Percentiles rank a stretch among this genome's conserved stretches.
Evolutionary conservation across 805 yeast species (phyloP).

Genomic region (Jamesozyma lodderae): DNA sequence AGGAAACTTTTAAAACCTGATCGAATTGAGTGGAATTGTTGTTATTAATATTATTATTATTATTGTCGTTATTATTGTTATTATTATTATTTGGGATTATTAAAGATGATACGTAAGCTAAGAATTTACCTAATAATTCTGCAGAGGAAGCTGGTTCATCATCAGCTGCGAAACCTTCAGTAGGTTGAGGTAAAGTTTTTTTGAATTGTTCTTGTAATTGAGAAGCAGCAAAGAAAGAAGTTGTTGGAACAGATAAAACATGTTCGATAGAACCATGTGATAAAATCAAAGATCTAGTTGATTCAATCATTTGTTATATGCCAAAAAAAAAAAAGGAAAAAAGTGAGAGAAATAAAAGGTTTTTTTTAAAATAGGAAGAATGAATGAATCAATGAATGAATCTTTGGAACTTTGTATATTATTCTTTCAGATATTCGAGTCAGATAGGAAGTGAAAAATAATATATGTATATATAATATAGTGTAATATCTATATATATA

Average conservation of each 20-base stretch:
- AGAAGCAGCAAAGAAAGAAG: slow-evolving; percentile 67
- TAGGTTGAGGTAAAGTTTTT: slow-evolving; percentile 65
- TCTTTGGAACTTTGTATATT: no score
- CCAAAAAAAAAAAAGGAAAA: no score
- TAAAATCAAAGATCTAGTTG: slow-evolving; percentile 73
- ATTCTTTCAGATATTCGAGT: no score
- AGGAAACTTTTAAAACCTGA: slow-evolving; percentile 59
- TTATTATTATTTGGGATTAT: slow-evolving; percentile 34
- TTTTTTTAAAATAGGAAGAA: no score
- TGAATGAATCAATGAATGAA: no score
- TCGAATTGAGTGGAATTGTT: slow-evolving; percentile 36
- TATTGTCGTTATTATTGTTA: no score
- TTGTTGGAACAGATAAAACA: slow-evolving; percentile 77
- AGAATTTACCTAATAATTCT: slow-evolving; percentile 74
- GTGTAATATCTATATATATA: no score
- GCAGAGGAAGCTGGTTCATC: slow-evolving; percentile 82
- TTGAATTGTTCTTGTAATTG: slow-evolving; percentile 82
- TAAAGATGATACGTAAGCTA: slow-evolving; percentile 58
- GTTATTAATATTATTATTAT: neutral
- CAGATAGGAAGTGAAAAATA: no score
- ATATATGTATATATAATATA: no score
- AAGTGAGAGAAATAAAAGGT: no score
- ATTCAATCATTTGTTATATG: slow-evolving; percentile 11
- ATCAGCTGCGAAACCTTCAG: slow-evolving; percentile 79
- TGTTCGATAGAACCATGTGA: slow-evolving; percentile 84